These are phyloP conservation scores for Metschnikowia aberdeeniae DNA, from an alignment of 805 yeast species.

Conservation along the genomic window DNA sequence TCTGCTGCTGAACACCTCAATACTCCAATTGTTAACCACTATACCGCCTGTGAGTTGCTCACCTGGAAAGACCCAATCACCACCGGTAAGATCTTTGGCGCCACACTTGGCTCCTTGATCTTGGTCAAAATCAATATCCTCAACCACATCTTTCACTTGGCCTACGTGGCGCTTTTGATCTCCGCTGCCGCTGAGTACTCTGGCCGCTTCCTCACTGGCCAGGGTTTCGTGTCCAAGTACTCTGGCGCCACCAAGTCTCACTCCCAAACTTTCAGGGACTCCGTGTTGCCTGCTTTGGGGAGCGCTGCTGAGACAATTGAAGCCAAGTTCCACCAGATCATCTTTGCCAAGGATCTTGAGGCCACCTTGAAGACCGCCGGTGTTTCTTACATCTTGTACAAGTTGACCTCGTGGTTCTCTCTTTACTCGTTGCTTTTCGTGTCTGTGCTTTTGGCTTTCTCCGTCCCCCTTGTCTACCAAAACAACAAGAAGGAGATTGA, in stretches of 20 bases:
- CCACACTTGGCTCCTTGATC: constrained; percentile 50
- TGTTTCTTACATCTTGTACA: constrained; percentile 57
- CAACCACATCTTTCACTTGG: constrained; percentile 55
- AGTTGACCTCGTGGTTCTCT: constrained; percentile 72
- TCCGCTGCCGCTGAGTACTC: constrained; percentile 75
- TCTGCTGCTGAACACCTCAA: constrained; percentile 1
- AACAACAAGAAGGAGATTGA: constrained; percentile 76
- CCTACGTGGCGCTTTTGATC: constrained; percentile 53
- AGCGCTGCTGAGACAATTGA: constrained; percentile 49
- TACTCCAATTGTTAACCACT: not conserved
- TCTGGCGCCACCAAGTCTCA: constrained; percentile 50
- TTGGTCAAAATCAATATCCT: constrained; percentile 62
- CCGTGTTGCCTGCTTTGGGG: constrained; percentile 41
- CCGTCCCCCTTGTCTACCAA: constrained; percentile 71
- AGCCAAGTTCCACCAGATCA: constrained; percentile 48
- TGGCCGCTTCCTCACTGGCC: constrained; percentile 69
- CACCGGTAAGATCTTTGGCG: constrained; percentile 74
- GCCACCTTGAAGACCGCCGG: constrained; percentile 71
- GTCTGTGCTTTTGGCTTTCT: constrained; percentile 58
- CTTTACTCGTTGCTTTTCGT: constrained; percentile 61
- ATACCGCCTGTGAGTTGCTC: constrained; percentile 37
- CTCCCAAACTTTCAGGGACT: constrained; percentile 34
- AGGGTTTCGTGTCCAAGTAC: constrained; percentile 75
- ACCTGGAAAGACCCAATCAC: constrained; percentile 74
- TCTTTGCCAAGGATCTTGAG: constrained; percentile 68